phyloP scores from a whole-genome alignment of 106 monocot species.

The Vanilla planifolia region DNA sequence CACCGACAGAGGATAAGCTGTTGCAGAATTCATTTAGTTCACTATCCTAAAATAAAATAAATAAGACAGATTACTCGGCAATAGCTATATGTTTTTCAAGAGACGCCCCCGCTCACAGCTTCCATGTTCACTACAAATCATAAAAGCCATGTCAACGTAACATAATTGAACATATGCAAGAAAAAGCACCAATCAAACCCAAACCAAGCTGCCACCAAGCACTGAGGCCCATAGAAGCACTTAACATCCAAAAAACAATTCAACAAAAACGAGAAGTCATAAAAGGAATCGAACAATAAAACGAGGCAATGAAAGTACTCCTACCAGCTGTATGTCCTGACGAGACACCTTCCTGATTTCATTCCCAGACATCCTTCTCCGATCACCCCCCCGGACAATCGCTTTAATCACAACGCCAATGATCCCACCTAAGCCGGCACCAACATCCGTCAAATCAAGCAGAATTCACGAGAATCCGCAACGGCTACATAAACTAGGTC shows the following conservation, averaged over 20 bases:
- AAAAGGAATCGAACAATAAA: too few relatives aligned
- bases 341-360: constrained; percentile 71
- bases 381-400: background rate
- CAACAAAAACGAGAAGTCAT: background rate
- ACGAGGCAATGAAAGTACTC: background rate
- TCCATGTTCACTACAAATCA: too few relatives aligned
- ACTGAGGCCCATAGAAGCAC: background rate
- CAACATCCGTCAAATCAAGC: background rate
- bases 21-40: too few relatives aligned
- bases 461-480: background rate
- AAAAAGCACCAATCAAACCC: too few relatives aligned
- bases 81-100: too few relatives aligned
- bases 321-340: constrained; percentile 78
- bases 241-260: background rate
- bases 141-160: too few relatives aligned
- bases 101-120: too few relatives aligned
- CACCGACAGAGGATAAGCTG: too few relatives aligned
- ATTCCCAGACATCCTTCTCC: constrained; percentile 36
- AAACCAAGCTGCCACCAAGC: too few relatives aligned
- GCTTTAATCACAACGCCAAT: background rate
- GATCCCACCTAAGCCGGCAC: background rate
- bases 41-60: too few relatives aligned
- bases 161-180: too few relatives aligned
- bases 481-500: background rate
- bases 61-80: too few relatives aligned